These are phyloP conservation scores for Flaveria ramosissima DNA, from an alignment of 129 eudicot genomes.

Conservation along the genomic window DNA sequence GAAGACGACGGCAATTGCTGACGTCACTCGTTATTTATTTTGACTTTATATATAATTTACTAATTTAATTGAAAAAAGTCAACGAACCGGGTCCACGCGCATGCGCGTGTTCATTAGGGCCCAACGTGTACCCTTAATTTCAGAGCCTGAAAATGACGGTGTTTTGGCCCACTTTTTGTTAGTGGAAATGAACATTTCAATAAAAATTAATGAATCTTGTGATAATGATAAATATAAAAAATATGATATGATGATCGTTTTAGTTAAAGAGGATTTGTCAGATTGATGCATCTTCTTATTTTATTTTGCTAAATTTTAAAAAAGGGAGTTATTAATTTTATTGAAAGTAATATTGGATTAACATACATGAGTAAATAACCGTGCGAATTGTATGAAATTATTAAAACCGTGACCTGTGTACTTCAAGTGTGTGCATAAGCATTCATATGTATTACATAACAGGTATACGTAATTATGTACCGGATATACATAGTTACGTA, in stretches of 20 bases:
- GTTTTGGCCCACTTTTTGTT: neutral
- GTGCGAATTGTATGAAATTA: no score
- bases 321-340: no score
- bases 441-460: no score
- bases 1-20: neutral
- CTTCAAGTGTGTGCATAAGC: no score
- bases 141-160: constrained; percentile 19
- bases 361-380: no score
- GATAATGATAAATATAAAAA: no score
- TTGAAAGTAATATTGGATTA: no score
- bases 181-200: constrained; percentile 2
- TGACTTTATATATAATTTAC: neutral
- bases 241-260: neutral
- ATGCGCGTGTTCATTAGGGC: constrained; percentile 11
- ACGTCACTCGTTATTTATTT: neutral
- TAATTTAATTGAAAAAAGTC: neutral
- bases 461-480: no score
- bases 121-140: constrained; percentile 14
- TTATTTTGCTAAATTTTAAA: no score
- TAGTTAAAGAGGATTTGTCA: neutral
- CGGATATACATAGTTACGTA: no score
- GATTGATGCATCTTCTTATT: no score
- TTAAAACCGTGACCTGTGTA: no score
- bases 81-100: constrained; percentile 14
- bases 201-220: neutral